phyloP scores from a whole-genome alignment of 306 rosid species.

The Adenanthera pavonina region DNA sequence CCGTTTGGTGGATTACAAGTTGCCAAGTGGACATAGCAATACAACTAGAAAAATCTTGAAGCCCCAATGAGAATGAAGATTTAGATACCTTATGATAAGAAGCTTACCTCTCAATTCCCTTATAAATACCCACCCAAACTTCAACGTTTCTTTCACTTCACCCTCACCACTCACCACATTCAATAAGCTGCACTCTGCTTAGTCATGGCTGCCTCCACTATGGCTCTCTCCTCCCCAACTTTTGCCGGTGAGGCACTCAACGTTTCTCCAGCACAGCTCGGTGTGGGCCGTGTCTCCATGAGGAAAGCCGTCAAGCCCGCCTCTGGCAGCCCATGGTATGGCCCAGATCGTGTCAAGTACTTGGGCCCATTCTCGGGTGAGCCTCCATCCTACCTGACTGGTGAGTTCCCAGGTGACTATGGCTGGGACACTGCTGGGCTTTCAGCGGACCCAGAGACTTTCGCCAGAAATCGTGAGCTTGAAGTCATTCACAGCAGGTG shows the following conservation, averaged over 20 bases:
- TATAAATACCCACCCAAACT: background rate
- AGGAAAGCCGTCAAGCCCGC: constrained; percentile 23
- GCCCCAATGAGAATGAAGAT: constrained; percentile 21
- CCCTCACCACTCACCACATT: background rate
- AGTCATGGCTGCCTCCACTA: constrained; percentile 36
- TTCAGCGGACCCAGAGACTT: constrained; percentile 49
- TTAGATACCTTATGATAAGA: background rate
- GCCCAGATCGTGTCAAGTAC: constrained; percentile 44
- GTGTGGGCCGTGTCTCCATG: constrained; percentile 39
- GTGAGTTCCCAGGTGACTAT: background rate
- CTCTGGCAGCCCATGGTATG: constrained; percentile 31
- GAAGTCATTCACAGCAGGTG: background rate
- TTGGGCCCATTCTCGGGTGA: constrained; percentile 53
- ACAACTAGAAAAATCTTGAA: constrained; percentile 9
- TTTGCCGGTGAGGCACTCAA: constrained; percentile 38
- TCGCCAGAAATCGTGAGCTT: constrained; percentile 8
- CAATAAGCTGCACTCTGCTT: background rate
- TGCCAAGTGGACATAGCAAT: constrained; percentile 42
- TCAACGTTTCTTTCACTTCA: background rate
- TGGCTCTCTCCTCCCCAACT: constrained; percentile 45
- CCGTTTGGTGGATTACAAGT: constrained; percentile 20
- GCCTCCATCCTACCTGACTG: constrained; percentile 34
- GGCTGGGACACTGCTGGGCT: constrained; percentile 51
- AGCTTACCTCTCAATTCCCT: background rate
- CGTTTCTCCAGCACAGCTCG: constrained; percentile 26